These are phyloP conservation scores for Penicillium sp. DNA, from an alignment of 2,329 filamentous ascomycete species.

Conservation along the genomic window DNA sequence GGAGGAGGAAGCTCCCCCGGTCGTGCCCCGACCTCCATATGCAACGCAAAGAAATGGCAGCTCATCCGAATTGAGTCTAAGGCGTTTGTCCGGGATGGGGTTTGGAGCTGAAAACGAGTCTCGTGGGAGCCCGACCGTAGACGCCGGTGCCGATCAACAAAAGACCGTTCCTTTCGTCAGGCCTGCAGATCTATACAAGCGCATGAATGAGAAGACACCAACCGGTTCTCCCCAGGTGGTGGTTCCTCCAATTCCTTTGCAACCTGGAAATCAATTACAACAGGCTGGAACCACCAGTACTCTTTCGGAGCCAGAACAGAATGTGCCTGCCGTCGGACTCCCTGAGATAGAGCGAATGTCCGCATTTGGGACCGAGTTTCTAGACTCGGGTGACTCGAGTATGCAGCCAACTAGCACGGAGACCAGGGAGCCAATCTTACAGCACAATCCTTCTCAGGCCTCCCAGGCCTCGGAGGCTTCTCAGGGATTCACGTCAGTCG, in stretches of 20 bases:
- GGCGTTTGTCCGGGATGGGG: conserved; percentile 16
- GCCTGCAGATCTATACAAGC: conserved; percentile 75
- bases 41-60: conserved; percentile 29
- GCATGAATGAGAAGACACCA: conserved; percentile 61
- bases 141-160: conserved; percentile 18
- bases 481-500: conserved; percentile 57
- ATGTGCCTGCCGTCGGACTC: conserved; percentile 29
- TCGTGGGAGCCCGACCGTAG: conserved; percentile 17
- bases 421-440: conserved; percentile 36
- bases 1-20: conserved; percentile 52
- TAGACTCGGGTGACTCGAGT: conserved; percentile 14
- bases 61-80: conserved; percentile 22
- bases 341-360: conserved; percentile 47
- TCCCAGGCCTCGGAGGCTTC: conserved; percentile 9
- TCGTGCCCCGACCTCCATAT: conserved; percentile 24
- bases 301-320: conserved; percentile 9
- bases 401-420: conserved; percentile 14
- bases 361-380: conserved; percentile 34
- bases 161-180: conserved; percentile 66
- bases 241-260: neutral
- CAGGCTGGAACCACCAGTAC: neutral
- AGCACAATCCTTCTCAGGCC: conserved; percentile 51
- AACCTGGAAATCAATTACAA: neutral
- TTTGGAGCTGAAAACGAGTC: conserved; percentile 10
- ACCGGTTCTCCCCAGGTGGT: neutral